These are phyloP conservation scores for Fusarium staphyleae DNA, from an alignment of 2,329 filamentous ascomycete genomes.

Conservation along the genomic window DNA sequence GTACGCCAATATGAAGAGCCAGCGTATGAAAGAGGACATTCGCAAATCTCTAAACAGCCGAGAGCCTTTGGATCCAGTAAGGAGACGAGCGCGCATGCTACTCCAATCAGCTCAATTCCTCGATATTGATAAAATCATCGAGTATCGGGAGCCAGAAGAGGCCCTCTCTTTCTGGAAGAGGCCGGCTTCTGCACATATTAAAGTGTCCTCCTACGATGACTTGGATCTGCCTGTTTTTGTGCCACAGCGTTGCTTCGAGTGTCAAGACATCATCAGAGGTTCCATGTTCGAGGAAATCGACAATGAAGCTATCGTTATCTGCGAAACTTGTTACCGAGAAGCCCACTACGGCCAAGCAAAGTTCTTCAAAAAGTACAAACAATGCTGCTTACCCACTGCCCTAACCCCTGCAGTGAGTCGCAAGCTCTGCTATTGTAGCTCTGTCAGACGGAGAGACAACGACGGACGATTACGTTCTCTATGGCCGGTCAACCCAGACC, in stretches of 20 bases:
- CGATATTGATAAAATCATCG: slow-evolving; percentile 50
- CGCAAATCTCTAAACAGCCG: slow-evolving; percentile 17
- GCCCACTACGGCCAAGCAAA: slow-evolving; percentile 38
- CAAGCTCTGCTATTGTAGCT: slow-evolving; percentile 39
- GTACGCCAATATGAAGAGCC: slow-evolving; percentile 36
- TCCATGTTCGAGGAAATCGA: slow-evolving; percentile 36
- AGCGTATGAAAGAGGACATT: slow-evolving; percentile 7
- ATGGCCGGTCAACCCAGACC: slow-evolving; percentile 26
- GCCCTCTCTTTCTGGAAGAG: slow-evolving; percentile 38
- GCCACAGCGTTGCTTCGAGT: slow-evolving; percentile 28
- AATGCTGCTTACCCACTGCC: slow-evolving; percentile 40
- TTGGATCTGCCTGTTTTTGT: slow-evolving; percentile 26
- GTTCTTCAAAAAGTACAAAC: slow-evolving; percentile 46
- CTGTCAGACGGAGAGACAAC: slow-evolving; percentile 26
- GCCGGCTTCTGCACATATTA: slow-evolving; percentile 38
- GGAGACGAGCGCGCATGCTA: slow-evolving; percentile 41
- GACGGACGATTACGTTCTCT: slow-evolving; percentile 23
- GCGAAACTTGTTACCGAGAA: slow-evolving; percentile 46
- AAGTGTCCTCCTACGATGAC: slow-evolving; percentile 16
- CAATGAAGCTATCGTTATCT: slow-evolving; percentile 32
- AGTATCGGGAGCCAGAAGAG: slow-evolving; percentile 42
- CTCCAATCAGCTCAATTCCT: slow-evolving; percentile 46
- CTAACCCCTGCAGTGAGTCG: slow-evolving; percentile 38
- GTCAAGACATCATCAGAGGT: slow-evolving; percentile 30
- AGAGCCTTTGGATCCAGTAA: slow-evolving; percentile 1